Evolutionary conservation across 495 filamentous ascomycete genomes (phyloP), one percentile per base, ranked within the genome.

Genomic region (Lophiotrema nucula): DNA sequence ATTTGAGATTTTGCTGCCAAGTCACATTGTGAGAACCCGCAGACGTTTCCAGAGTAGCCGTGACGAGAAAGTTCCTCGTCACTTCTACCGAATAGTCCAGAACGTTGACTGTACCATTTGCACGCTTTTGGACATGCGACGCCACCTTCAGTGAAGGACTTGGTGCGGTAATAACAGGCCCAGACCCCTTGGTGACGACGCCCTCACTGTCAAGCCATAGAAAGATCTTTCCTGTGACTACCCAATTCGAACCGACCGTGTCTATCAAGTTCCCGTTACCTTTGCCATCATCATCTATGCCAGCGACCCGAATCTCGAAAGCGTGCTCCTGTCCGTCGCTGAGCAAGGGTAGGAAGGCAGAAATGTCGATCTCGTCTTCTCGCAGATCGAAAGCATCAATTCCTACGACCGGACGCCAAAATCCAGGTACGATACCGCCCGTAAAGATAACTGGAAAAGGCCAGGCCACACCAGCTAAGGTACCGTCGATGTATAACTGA

Each of bases 361-460:
- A 87, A 39, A 95, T 85, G 66, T 95, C 91, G 58, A 95, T 88
- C 65, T 93, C 88, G 53, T 89, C 84, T 50, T 90, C 83, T 8
- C 83, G 79, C 12, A 95, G 74, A 66, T 96, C 90, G 67, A 90
- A 95, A 1, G 89, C 82, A 49, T 92, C 86, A 43, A 91, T 88
- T 1, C 90, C 89, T 12, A 89, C 89, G 58, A 96, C 85, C 1
- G 91, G 91, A 0, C 88, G 77, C 85, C 91, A 95, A 26, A 95
- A 79, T 0, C 83, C 83, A 1, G 91, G 91, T 1, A 84, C 85
- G 1, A 96, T 81, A 2, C 91, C 91, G 4, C 91, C 90, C 4
- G 90, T 95, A 61, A 95, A 96, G 31, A 95, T 89, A 25, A 91
- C 76, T 0, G 89, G 88, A 56, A 92, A 93, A 3, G 91, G 90